These are phyloP conservation scores for Colletotrichum noveboracense DNA, from an alignment of 2,329 filamentous ascomycete species.

Conservation along the genomic window DNA sequence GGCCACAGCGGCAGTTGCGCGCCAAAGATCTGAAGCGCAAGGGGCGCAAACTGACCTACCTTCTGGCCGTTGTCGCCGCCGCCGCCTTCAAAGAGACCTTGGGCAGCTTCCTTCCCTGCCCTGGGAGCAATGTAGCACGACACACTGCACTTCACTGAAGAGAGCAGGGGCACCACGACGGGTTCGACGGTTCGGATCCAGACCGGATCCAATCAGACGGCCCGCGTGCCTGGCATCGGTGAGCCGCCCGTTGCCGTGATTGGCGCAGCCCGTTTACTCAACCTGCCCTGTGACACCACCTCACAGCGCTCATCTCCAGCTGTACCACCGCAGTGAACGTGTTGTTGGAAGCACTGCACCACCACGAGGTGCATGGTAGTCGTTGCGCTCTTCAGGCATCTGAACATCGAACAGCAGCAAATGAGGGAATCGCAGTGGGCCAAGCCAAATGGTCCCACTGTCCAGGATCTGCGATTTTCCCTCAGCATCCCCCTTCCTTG, in stretches of 20 bases:
- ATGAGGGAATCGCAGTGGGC: not conserved
- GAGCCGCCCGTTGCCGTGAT: not conserved
- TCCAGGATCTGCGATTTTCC: not conserved
- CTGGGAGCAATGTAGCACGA: not conserved
- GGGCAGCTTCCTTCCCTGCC: not conserved
- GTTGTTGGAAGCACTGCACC: not conserved
- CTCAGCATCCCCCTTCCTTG: not conserved
- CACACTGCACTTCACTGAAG: not conserved
- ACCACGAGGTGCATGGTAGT: not conserved
- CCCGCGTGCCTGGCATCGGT: conserved; percentile 7
- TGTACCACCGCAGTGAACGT: not conserved
- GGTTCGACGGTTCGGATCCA: conserved; percentile 2
- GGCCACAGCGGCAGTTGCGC: conserved; percentile 18
- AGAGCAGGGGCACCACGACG: not conserved
- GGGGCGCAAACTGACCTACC: conserved; percentile 11
- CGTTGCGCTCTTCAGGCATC: not conserved
- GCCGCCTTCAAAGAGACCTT: not conserved
- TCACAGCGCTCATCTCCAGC: not conserved
- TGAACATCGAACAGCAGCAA: not conserved
- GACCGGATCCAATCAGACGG: not conserved
- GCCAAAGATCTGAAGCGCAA: conserved; percentile 22
- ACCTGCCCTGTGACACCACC: not conserved
- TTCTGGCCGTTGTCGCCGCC: not conserved
- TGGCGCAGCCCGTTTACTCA: conserved; percentile 7
- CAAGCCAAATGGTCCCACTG: not conserved